phyloP scores from a whole-genome alignment of 495 filamentous ascomycete genomes.

The Xylaria cubensis region DNA sequence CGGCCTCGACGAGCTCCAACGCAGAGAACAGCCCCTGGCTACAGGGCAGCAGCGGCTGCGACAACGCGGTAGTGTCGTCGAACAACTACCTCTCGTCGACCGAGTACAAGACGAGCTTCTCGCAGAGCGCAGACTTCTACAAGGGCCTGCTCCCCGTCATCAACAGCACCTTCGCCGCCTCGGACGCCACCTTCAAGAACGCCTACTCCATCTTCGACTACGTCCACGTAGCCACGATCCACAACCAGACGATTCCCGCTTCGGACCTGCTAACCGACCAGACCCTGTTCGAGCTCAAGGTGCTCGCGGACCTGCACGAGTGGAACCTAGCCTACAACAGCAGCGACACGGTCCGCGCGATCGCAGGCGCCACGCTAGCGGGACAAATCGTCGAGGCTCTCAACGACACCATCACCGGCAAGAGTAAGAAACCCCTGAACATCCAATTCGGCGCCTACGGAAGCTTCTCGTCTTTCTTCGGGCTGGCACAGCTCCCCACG shows the following conservation, averaged over 20 bases:
- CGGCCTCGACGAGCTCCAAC: constrained; percentile 56
- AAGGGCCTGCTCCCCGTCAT: constrained; percentile 64
- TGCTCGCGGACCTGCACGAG: constrained; percentile 70
- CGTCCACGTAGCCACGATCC: constrained; percentile 73
- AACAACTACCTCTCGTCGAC: constrained; percentile 72
- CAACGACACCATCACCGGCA: constrained; percentile 63
- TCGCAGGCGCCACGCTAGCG: constrained; percentile 66
- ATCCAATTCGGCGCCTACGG: constrained; percentile 75
- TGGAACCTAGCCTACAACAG: constrained; percentile 67
- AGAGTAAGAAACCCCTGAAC: constrained; percentile 36
- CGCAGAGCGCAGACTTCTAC: constrained; percentile 70
- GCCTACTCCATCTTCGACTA: constrained; percentile 79
- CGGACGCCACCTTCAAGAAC: constrained; percentile 68
- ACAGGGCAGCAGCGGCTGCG: constrained; percentile 65
- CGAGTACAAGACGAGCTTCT: constrained; percentile 58
- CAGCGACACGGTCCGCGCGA: constrained; percentile 52
- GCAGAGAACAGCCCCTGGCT: constrained; percentile 67
- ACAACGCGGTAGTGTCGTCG: constrained; percentile 68
- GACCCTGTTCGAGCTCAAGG: constrained; percentile 63
- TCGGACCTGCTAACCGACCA: constrained; percentile 55
- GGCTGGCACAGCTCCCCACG: constrained; percentile 64
- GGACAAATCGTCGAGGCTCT: constrained; percentile 70
- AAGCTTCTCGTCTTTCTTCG: constrained; percentile 77
- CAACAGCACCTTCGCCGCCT: constrained; percentile 61
- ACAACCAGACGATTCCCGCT: constrained; percentile 68